Evolutionary conservation across 108 stramenopile genomes (phyloP).

Genomic region (Cyclotella atomus): DNA sequence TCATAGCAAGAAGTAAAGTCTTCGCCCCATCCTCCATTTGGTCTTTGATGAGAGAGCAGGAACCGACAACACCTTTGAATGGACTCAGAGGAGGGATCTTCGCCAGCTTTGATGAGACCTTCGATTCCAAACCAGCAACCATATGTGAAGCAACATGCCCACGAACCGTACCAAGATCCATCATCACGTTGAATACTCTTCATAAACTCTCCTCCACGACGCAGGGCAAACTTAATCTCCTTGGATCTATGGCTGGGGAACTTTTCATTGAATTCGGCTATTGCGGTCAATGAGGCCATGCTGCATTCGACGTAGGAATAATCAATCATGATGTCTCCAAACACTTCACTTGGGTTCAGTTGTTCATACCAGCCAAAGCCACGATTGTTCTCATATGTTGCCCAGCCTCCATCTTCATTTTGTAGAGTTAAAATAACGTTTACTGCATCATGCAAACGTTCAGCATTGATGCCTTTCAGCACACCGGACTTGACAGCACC

Average conservation of each 20-base stretch:
- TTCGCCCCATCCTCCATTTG: constrained; percentile 99
- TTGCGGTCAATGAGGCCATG: constrained; percentile 94
- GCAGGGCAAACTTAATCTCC: constrained; percentile 79
- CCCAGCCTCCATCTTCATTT: constrained; percentile 98
- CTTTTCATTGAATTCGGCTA: constrained; percentile 87
- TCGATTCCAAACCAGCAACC: constrained; percentile 98
- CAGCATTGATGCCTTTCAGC: constrained; percentile 56
- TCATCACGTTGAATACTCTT: constrained; percentile 93
- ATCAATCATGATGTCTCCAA: constrained; percentile 99
- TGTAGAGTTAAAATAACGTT: constrained; percentile 91
- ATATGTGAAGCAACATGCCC: constrained; percentile 97
- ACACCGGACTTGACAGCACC: constrained; percentile 53
- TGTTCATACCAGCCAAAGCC: constrained; percentile 97
- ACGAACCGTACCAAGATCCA: constrained; percentile 96
- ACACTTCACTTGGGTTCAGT: constrained; percentile 97
- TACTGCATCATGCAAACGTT: constrained; percentile 81
- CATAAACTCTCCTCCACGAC: constrained; percentile 87
- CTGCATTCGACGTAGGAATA: constrained; percentile 98
- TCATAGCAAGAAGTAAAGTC: constrained; percentile 96
- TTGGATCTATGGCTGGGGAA: constrained; percentile 77
- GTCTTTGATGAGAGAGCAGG: constrained; percentile 77
- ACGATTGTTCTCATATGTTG: constrained; percentile 99
- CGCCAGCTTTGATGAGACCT: constrained; percentile 86
- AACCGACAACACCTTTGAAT: constrained; percentile 72
- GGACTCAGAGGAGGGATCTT: constrained; percentile 54